Evolutionary conservation across 1,284 basidiomycete species (phyloP).

Genomic region (Anthracocystis setariae): DNA sequence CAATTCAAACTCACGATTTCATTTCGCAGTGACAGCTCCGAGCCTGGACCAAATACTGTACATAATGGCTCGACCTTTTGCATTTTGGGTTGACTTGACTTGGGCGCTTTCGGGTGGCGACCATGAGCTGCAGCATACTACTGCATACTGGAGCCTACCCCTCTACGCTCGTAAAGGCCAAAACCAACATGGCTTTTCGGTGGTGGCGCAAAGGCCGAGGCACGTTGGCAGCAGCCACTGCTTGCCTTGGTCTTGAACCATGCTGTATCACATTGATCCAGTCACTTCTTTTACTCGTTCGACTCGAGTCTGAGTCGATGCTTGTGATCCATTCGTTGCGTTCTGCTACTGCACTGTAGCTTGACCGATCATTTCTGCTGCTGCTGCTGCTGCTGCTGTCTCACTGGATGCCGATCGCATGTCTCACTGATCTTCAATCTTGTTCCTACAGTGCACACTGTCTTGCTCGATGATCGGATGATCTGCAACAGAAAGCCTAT

Average conservation of each 20-base stretch:
- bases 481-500: background rate
- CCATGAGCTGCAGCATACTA: background rate
- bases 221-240: constrained; percentile 16
- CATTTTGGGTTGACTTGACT: too few relatives aligned
- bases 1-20: background rate
- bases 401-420: background rate
- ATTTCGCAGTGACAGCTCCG: constrained; percentile 20
- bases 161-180: background rate
- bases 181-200: background rate
- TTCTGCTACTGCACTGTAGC: too few relatives aligned
- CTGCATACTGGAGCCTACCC: background rate
- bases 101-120: constrained; percentile 9
- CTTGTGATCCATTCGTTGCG: too few relatives aligned
- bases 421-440: background rate
- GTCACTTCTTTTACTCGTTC: too few relatives aligned
- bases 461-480: background rate
- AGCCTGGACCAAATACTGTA: background rate
- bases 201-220: constrained; percentile 29
- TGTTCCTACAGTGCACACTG: background rate
- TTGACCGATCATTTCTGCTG: background rate
- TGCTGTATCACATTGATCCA: too few relatives aligned
- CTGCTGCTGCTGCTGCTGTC: background rate
- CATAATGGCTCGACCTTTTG: background rate
- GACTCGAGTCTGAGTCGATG: constrained; percentile 5
- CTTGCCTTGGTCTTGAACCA: too few relatives aligned